Evolutionary conservation across 208 protist species (phyloP), one percentile per base, ranked within the genome.

Genomic region (Acanthamoeba culbertsoni): DNA sequence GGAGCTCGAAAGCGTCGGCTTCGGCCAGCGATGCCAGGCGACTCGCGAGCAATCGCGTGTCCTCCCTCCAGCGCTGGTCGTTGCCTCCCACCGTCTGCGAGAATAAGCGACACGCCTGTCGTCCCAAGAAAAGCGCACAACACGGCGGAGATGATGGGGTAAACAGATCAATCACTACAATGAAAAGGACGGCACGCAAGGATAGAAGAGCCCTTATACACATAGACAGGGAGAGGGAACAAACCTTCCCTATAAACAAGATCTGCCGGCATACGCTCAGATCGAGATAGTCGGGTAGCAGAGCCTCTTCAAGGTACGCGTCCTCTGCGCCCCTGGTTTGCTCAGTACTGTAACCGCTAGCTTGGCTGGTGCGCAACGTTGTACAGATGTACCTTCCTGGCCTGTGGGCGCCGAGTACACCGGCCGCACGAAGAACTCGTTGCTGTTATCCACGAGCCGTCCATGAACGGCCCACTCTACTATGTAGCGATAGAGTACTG

Each of bases 351-450:
- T n/a, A n/a, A n/a, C n/a, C n/a, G n/a, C n/a, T n/a, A n/a, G n/a
- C n/a, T n/a, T n/a, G n/a, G n/a, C n/a, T n/a, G n/a, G n/a, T n/a
- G n/a, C n/a, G n/a, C n/a, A n/a, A n/a, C n/a, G n/a, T n/a, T n/a
- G n/a, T n/a, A n/a, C n/a, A n/a, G n/a, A n/a, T n/a, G n/a, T n/a
- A 43, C 37, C 68, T 2, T 79, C 37, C 12, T 48, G 68, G 8
- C 68, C 68, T 12, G 33, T 48, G 23, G n/a, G n/a, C n/a, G 68
- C 16, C n/a, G 68, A 43, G 68, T 79, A 79, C 18, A 20, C 33
- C 2, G 68, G 68, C 18, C 68, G 68, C 6, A 79, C 33, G 68
- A 79, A 79, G 68, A 79, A 79, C 68, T 79, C 68, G 42, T 79
- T 79, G 33, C 68, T 40, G n/a, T 48, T 79, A 8, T 79, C 68